phyloP scores from a whole-genome alignment of 495 filamentous ascomycete genomes.

The Delitschia confertaspora region DNA sequence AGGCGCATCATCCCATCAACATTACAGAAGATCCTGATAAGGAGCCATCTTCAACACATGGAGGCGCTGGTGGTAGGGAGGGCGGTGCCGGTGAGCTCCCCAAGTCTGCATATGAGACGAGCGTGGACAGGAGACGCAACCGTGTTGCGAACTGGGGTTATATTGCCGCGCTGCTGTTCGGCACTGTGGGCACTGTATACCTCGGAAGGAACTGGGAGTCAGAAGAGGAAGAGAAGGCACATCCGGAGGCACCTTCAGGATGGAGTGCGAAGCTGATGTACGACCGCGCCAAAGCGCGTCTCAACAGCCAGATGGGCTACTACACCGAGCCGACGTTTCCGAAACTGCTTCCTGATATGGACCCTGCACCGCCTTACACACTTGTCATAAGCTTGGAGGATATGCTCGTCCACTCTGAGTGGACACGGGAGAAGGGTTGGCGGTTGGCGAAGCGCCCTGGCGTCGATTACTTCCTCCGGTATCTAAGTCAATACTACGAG shows the following conservation, averaged over 20 bases:
- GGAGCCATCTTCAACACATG: conserved; percentile 6
- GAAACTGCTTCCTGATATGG: conserved; percentile 83
- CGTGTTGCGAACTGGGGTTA: conserved; percentile 62
- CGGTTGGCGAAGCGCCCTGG: conserved; percentile 90
- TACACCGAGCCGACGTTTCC: conserved; percentile 95
- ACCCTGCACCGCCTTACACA: conserved; percentile 74
- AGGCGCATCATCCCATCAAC: conserved; percentile 19
- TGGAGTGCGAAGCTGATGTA: conserved; percentile 70
- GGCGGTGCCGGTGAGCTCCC: conserved; percentile 51
- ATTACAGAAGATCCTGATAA: conserved; percentile 23
- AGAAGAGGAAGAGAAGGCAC: conserved; percentile 54
- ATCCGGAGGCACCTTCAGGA: conserved; percentile 62
- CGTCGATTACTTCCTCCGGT: conserved; percentile 93
- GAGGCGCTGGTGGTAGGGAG: conserved; percentile 34
- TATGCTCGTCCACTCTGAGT: conserved; percentile 85
- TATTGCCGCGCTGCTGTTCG: conserved; percentile 41
- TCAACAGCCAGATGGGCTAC: conserved; percentile 67
- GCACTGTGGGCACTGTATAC: conserved; percentile 51
- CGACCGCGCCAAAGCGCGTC: conserved; percentile 64
- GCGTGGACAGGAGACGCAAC: conserved; percentile 69
- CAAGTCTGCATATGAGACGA: conserved; percentile 82
- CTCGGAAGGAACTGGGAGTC: conserved; percentile 79
- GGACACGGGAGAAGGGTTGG: conserved; percentile 91
- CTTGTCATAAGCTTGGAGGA: conserved; percentile 89
- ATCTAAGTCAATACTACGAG: conserved; percentile 95